A percentile compares a stretch with the other conserved stretches of the same genome.
Conservation (phyloP, 164 flowering plant species). For the Berberis thunbergii region DNA sequence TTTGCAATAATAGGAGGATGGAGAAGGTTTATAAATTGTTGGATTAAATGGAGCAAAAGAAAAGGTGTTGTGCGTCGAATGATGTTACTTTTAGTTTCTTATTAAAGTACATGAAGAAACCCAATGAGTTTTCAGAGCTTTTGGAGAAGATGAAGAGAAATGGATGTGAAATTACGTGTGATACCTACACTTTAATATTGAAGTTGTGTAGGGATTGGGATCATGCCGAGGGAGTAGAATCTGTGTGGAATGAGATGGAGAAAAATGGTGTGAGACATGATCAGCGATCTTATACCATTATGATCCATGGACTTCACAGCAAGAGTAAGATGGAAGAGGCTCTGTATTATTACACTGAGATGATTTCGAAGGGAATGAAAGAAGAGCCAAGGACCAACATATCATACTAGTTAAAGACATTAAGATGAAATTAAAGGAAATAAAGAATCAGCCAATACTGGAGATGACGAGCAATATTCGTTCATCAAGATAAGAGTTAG, state of each 20-base stretch:
- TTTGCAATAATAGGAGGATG: slow-evolving; percentile 72
- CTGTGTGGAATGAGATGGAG: slow-evolving; percentile 77
- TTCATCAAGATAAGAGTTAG: neutral
- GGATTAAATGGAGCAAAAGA: slow-evolving; percentile 63
- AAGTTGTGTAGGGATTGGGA: slow-evolving; percentile 56
- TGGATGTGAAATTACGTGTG: slow-evolving; percentile 42
- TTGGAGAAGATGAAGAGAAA: slow-evolving; percentile 57
- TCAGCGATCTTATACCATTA: slow-evolving; percentile 66
- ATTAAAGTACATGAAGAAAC: slow-evolving; percentile 42
- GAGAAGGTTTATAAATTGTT: slow-evolving; percentile 62
- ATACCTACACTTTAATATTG: slow-evolving; percentile 58
- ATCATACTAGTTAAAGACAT: slow-evolving; percentile 40
- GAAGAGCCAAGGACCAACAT: slow-evolving; percentile 67
- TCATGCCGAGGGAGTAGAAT: slow-evolving; percentile 27
- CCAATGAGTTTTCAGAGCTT: slow-evolving; percentile 45
- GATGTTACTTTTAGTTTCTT: slow-evolving; percentile 52
- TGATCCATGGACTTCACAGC: slow-evolving; percentile 61
- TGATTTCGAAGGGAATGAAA: slow-evolving; percentile 66
- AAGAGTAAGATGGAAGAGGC: slow-evolving; percentile 49
- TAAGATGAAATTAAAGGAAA: slow-evolving; percentile 30
- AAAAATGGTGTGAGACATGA: slow-evolving; percentile 70
- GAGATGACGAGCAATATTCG: neutral
- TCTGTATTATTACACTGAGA: slow-evolving; percentile 43
- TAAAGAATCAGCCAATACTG: slow-evolving; percentile 4
- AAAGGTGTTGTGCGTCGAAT: slow-evolving; percentile 51